Conservation (phyloP, 1,139 yeast species). For the Hansenula anomala region DNA sequence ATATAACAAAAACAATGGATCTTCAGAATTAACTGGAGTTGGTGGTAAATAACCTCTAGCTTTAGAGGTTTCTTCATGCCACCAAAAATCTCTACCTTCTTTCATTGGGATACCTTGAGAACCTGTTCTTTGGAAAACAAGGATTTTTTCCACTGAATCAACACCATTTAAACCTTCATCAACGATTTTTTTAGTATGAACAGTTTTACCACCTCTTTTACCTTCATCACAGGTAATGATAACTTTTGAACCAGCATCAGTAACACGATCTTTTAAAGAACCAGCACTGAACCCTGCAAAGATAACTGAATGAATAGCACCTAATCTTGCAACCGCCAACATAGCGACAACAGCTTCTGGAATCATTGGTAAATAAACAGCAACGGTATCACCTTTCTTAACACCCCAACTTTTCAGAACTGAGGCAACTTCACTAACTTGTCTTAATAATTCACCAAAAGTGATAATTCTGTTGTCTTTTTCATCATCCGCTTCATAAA, state of each 20-base stretch:
- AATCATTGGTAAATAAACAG: constrained; percentile 95
- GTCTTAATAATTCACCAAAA: constrained; percentile 79
- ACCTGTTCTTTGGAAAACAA: constrained; percentile 87
- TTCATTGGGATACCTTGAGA: constrained; percentile 58
- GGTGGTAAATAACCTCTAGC: constrained; percentile 86
- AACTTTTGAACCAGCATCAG: constrained; percentile 84
- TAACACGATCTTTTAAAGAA: constrained; percentile 84
- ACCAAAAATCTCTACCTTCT: constrained; percentile 86
- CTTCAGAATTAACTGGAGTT: constrained; percentile 82
- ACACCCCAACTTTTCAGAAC: constrained; percentile 86
- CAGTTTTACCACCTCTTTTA: constrained; percentile 91
- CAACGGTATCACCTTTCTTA: constrained; percentile 91
- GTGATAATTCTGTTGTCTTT: constrained; percentile 69
- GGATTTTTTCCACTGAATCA: constrained; percentile 75
- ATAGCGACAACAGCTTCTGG: constrained; percentile 93
- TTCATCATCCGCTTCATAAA: constrained; percentile 95
- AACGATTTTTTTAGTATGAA: constrained; percentile 87
- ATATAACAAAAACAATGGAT: constrained; percentile 86
- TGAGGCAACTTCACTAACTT: constrained; percentile 87
- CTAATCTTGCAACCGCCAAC: constrained; percentile 91
- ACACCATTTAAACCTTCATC: constrained; percentile 85
- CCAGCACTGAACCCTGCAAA: constrained; percentile 98
- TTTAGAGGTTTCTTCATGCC: constrained; percentile 84
- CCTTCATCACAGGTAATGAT: constrained; percentile 96
- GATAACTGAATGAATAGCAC: constrained; percentile 94